A percentile compares a stretch with the other conserved stretches of the same genome.
These are phyloP conservation scores for Noccaea bulbosa DNA, from an alignment of 345 rosid species.

Conservation along the genomic window DNA sequence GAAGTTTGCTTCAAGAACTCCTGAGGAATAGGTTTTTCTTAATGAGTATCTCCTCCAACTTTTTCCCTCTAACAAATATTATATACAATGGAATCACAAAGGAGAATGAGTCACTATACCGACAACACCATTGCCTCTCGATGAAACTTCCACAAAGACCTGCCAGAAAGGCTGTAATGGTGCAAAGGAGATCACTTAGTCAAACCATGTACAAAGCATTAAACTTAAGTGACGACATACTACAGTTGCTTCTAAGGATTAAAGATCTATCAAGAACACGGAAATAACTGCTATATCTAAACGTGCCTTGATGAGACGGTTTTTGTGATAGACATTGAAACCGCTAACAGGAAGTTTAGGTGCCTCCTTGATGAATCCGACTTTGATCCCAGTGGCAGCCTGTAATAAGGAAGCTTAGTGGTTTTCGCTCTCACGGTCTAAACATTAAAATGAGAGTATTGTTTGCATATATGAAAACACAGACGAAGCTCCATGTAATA, in stretches of 20 bases:
- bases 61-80: background rate
- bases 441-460: background rate
- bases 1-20: constrained; percentile 90
- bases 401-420: constrained; percentile 37
- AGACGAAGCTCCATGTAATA: background rate
- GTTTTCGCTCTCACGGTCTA: background rate
- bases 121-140: constrained; percentile 71
- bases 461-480: background rate
- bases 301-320: constrained; percentile 84
- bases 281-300: constrained; percentile 1
- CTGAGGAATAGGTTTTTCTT: constrained; percentile 44
- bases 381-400: constrained; percentile 64
- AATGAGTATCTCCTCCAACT: constrained; percentile 29
- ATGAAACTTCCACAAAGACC: constrained; percentile 54
- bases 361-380: constrained; percentile 82
- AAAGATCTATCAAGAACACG: background rate
- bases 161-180: constrained; percentile 84
- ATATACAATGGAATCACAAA: constrained; percentile 23
- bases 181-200: constrained; percentile 14
- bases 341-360: constrained; percentile 61
- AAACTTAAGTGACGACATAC: background rate
- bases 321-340: constrained; percentile 75
- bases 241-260: background rate
- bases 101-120: constrained; percentile 51
- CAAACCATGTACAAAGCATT: constrained; percentile 6